These are phyloP conservation scores for Moesziomyces sp. DNA, from an alignment of 1,284 basidiomycete species.

Conservation along the genomic window DNA sequence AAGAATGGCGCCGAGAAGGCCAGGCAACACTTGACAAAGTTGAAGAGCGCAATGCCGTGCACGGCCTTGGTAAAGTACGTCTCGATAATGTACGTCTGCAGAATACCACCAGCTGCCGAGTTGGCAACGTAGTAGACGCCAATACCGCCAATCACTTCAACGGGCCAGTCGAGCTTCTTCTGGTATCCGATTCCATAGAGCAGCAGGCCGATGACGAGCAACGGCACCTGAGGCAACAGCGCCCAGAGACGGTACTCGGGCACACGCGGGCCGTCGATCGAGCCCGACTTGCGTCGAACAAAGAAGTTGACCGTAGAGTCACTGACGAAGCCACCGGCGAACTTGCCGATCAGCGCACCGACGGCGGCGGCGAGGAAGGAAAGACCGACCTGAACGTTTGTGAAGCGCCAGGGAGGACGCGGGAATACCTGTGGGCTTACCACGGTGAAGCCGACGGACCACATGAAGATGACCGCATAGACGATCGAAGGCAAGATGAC, in stretches of 20 bases:
- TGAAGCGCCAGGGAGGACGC: conserved; percentile 65
- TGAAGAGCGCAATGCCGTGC: conserved; percentile 68
- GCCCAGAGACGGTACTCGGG: conserved; percentile 68
- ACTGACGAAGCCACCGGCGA: conserved; percentile 64
- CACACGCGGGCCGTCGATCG: conserved; percentile 44
- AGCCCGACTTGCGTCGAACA: conserved; percentile 43
- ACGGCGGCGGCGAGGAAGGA: conserved; percentile 66
- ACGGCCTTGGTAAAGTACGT: conserved; percentile 61
- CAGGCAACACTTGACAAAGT: conserved; percentile 68
- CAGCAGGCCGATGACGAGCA: conserved; percentile 63
- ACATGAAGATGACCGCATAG: conserved; percentile 67
- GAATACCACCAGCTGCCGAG: conserved; percentile 30
- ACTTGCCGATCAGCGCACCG: conserved; percentile 66
- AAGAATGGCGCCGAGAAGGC: conserved; percentile 68
- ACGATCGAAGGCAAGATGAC: conserved; percentile 61
- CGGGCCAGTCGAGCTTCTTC: conserved; percentile 65
- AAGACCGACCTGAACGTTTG: conserved; percentile 58
- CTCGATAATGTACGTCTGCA: conserved; percentile 67
- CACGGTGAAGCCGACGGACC: conserved; percentile 67
- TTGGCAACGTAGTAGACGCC: conserved; percentile 63
- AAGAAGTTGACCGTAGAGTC: conserved; percentile 63
- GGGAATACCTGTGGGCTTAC: conserved; percentile 64
- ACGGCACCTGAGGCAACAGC: conserved; percentile 53
- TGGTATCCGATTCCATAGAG: conserved; percentile 64
- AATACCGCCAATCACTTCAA: conserved; percentile 65